A percentile compares a stretch with the other conserved stretches of the same genome.
Conservation (phyloP, 1,284 basidiomycete species). For the Boletus smithii region DNA sequence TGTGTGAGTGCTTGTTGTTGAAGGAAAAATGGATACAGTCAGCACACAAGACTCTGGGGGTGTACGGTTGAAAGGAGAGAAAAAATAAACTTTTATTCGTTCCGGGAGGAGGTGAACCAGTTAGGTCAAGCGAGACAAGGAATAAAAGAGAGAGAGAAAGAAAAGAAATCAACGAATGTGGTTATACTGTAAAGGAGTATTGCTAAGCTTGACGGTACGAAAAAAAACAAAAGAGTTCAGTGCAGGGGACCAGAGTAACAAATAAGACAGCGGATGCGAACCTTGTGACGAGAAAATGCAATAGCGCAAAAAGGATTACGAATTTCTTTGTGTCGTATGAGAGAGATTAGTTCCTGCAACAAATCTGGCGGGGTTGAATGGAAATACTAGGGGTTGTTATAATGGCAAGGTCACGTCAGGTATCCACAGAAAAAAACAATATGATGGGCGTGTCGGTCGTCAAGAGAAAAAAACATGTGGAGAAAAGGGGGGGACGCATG, state of each 20-base stretch:
- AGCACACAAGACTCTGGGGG: too few species aligned
- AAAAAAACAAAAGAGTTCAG: background rate
- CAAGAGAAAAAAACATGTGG: background rate
- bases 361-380: conserved; percentile 5
- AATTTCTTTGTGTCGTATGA: conserved; percentile 17
- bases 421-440: conserved; percentile 9
- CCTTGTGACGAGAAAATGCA: conserved; percentile 9
- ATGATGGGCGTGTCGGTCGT: conserved; percentile 13
- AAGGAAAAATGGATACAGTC: too few species aligned
- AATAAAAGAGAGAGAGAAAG: too few species aligned
- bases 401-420: conserved; percentile 10
- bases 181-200: conserved; percentile 7
- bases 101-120: too few species aligned
- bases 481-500: background rate
- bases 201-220: conserved; percentile 1
- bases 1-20: too few species aligned
- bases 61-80: too few species aligned
- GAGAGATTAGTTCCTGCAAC: conserved; percentile 24
- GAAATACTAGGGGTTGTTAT: conserved; percentile 12
- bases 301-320: conserved; percentile 16
- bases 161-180: conserved; percentile 19
- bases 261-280: conserved; percentile 2
- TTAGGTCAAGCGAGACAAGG: too few species aligned
- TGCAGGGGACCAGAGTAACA: background rate
- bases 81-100: too few species aligned